A percentile compares a stretch with the other conserved stretches of the same genome.
phyloP scores from a whole-genome alignment of 352 stramenopile species.

The Plasmopara muralis region DNA sequence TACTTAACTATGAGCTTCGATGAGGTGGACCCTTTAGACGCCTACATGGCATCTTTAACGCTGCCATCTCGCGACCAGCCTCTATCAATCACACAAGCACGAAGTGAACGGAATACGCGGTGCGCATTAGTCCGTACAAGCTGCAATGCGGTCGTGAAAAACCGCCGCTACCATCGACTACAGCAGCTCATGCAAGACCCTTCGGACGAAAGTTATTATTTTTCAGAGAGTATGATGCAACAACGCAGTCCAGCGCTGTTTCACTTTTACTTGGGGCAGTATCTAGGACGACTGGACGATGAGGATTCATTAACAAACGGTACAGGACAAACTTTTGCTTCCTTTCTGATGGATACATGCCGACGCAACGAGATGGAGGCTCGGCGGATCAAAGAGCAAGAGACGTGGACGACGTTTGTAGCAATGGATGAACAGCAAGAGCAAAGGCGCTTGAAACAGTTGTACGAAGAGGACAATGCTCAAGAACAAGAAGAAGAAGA shows the following conservation, averaged over 20 bases:
- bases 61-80: conserved; percentile 10
- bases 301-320: neutral
- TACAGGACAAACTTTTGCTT: conserved; percentile 32
- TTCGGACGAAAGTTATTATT: conserved; percentile 41
- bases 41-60: conserved; percentile 69
- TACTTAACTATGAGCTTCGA: conserved; percentile 5
- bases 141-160: conserved; percentile 36
- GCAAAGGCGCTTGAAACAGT: conserved; percentile 20
- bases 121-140: conserved; percentile 3
- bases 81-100: conserved; percentile 10
- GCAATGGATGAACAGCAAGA: conserved; percentile 34
- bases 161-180: conserved; percentile 63
- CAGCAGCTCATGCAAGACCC: conserved; percentile 47
- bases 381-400: conserved; percentile 52
- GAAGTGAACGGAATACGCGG: conserved; percentile 6
- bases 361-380: conserved; percentile 65
- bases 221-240: conserved; percentile 79
- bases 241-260: conserved; percentile 73
- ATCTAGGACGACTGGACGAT: conserved; percentile 21
- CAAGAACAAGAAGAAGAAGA: conserved; percentile 46
- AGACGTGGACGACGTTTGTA: conserved; percentile 42
- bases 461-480: conserved; percentile 30
- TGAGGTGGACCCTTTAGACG: conserved; percentile 65
- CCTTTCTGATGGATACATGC: conserved; percentile 63
- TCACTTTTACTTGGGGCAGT: conserved; percentile 77